Evolutionary conservation across 306 rosid genomes (phyloP).

Genomic region (Dalbergia cultrata): DNA sequence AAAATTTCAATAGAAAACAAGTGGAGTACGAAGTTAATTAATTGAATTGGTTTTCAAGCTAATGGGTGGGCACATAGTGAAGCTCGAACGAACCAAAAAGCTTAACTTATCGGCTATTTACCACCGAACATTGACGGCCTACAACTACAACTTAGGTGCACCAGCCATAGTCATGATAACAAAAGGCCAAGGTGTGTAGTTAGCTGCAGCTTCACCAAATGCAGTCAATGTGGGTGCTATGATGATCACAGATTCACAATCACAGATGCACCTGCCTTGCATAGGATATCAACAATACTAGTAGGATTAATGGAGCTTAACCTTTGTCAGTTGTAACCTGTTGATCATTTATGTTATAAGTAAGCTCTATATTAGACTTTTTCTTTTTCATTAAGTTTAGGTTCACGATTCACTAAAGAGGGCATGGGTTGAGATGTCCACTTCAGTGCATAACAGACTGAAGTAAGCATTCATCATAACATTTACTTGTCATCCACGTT

Average conservation of each 20-base stretch:
- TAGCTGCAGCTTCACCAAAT: background rate
- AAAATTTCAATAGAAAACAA: background rate
- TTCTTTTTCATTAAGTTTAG: conserved; percentile 4
- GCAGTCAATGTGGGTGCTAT: background rate
- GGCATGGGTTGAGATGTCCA: conserved; percentile 53
- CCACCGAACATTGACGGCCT: conserved; percentile 19
- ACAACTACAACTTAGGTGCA: conserved; percentile 20
- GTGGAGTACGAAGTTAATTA: background rate
- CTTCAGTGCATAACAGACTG: background rate
- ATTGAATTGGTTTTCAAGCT: conserved; percentile 12
- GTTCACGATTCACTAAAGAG: conserved; percentile 8
- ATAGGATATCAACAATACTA: background rate
- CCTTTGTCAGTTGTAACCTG: background rate
- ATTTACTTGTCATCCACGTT: conserved; percentile 37
- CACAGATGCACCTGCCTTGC: background rate
- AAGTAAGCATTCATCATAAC: background rate
- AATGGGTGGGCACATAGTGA: conserved; percentile 6
- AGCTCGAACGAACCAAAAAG: background rate
- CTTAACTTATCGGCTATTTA: background rate
- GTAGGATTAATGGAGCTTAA: background rate
- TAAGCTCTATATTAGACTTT: background rate
- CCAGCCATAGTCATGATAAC: conserved; percentile 14
- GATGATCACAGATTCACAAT: background rate
- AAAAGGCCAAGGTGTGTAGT: background rate
- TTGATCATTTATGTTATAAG: background rate